Evolutionary conservation across 148 eudicot genomes (phyloP).

Genomic region (Euryodendron excelsum): DNA sequence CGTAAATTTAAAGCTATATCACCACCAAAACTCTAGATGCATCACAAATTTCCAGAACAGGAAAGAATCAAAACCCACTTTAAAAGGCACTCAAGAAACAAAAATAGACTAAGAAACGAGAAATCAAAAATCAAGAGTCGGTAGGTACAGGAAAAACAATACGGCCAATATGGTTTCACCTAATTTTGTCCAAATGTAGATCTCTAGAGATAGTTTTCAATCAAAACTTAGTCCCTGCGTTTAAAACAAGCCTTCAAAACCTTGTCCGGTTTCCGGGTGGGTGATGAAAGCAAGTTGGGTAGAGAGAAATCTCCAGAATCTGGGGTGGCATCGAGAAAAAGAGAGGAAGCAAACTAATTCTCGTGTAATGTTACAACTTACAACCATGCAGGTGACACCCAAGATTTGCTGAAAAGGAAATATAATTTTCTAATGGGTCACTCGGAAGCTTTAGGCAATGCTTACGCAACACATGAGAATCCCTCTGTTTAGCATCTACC

Average conservation of each 20-base stretch:
- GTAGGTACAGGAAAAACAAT: neutral
- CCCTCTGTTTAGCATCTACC: neutral
- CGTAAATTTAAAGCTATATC: neutral
- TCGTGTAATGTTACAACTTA: conserved; percentile 41
- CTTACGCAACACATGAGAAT: conserved; percentile 3
- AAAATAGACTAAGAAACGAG: neutral
- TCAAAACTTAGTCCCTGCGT: neutral
- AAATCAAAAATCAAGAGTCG: conserved; percentile 12
- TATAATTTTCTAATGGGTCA: neutral
- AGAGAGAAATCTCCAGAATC: conserved; percentile 15
- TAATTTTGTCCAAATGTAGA: conserved; percentile 1
- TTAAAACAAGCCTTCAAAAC: neutral
- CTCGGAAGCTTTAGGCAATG: neutral
- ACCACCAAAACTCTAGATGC: neutral
- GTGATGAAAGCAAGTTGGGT: conserved; percentile 8
- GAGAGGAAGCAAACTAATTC: conserved; percentile 45
- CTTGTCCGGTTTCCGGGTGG: neutral
- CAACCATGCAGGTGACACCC: conserved; percentile 43
- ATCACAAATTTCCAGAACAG: neutral
- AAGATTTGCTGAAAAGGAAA: conserved; percentile 6
- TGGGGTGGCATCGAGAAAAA: conserved; percentile 34
- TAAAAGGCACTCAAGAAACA: neutral
- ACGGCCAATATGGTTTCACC: conserved; percentile 12
- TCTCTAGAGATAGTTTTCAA: conserved; percentile 3
- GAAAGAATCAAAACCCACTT: conserved; percentile 2